Percentiles rank a stretch among this genome's conserved stretches.
Conservation (phyloP, 495 filamentous ascomycete species). For the Neurospora terricola region DNA sequence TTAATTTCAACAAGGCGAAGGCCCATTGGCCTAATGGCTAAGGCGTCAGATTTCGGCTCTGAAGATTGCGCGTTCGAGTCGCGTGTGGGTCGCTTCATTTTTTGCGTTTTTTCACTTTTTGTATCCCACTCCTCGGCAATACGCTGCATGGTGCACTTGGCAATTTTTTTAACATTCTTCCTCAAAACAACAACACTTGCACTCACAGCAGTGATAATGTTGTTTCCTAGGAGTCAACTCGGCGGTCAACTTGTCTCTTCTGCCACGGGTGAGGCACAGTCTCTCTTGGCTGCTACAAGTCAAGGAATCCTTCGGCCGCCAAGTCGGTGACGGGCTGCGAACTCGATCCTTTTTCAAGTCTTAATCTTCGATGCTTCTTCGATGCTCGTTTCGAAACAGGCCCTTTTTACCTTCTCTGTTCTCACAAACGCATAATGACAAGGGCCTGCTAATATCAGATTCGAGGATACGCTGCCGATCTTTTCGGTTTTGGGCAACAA, state of each 20-base stretch:
- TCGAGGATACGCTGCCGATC: background rate
- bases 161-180: background rate
- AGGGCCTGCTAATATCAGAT: background rate
- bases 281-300: background rate
- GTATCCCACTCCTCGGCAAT: background rate
- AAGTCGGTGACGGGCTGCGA: background rate
- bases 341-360: background rate
- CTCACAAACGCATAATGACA: background rate
- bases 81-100: conserved; percentile 16
- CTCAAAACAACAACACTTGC: background rate
- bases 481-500: background rate
- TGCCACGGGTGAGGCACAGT: background rate
- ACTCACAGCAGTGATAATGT: background rate
- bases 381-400: background rate
- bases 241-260: background rate
- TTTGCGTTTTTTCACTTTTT: background rate
- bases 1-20: background rate
- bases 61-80: conserved; percentile 26
- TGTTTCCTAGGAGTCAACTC: background rate
- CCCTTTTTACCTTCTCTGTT: background rate
- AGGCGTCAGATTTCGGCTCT: conserved; percentile 19
- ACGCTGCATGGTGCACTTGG: background rate
- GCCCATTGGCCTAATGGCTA: conserved; percentile 16
- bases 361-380: background rate
- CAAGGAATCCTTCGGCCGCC: background rate